Percentiles rank a stretch among this genome's conserved stretches.
Evolutionary conservation across 2,329 filamentous ascomycete species (phyloP).

Genomic region (Fusarium avenaceum): DNA sequence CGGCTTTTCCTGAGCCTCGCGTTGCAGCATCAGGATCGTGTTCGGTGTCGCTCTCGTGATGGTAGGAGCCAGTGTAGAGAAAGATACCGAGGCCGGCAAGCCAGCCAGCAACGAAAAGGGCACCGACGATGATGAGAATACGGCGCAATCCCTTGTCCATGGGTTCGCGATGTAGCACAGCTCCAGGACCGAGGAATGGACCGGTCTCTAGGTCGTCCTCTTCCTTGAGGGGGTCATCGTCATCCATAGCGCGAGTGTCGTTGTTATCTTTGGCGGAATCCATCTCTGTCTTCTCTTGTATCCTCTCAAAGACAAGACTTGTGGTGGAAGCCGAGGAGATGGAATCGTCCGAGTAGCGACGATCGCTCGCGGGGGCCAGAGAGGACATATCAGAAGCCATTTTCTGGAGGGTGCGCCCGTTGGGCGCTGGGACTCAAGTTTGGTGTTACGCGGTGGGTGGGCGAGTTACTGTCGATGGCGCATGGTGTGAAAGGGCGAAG

Average conservation of each 20-base stretch:
- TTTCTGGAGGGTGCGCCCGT: conserved; percentile 8
- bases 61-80: conserved; percentile 74
- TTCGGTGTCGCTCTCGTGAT: conserved; percentile 70
- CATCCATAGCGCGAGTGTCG: conserved; percentile 57
- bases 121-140: conserved; percentile 71
- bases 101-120: conserved; percentile 76
- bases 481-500: conserved; percentile 39
- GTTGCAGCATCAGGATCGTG: conserved; percentile 77
- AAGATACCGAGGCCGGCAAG: conserved; percentile 76
- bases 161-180: conserved; percentile 60
- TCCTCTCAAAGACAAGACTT: conserved; percentile 83
- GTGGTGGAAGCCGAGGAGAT: conserved; percentile 85
- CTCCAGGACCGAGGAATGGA: conserved; percentile 62
- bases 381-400: conserved; percentile 42
- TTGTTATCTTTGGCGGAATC: conserved; percentile 43
- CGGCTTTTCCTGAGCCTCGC: conserved; percentile 76
- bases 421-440: background rate
- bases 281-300: conserved; percentile 69
- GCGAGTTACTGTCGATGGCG: conserved; percentile 28
- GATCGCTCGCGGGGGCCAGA: conserved; percentile 28
- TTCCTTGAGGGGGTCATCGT: conserved; percentile 59
- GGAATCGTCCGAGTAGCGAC: conserved; percentile 66
- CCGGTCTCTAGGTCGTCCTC: conserved; percentile 64
- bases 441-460: conserved; percentile 20
- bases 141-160: conserved; percentile 77